A percentile compares a stretch with the other conserved stretches of the same genome.
Conservation (phyloP, 306 rosid genomes). For the Notholithocarpus densiflorus region DNA sequence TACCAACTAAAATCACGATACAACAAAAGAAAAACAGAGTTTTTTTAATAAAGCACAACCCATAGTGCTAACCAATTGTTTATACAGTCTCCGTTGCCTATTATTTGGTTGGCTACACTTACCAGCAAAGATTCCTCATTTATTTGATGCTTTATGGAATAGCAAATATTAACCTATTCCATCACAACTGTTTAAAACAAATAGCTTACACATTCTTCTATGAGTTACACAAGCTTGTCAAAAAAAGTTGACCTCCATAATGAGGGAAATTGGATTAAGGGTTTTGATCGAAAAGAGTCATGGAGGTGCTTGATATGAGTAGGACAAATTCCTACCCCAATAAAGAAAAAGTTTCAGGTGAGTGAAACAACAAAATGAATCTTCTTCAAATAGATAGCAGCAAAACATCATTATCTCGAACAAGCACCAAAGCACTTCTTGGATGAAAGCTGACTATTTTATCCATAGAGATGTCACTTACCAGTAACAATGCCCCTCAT, state of each 20-base stretch:
- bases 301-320: neutral
- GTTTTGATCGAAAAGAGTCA: neutral
- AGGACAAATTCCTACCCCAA: neutral
- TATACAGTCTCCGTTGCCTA: neutral
- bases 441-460: neutral
- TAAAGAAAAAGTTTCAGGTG: neutral
- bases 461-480: neutral
- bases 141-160: neutral
- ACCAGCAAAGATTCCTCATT: neutral
- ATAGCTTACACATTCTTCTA: neutral
- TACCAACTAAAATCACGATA: neutral
- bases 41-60: neutral
- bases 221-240: neutral
- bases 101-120: neutral
- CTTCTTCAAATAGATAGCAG: neutral
- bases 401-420: neutral
- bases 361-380: neutral
- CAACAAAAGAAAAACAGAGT: neutral
- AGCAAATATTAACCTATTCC: neutral
- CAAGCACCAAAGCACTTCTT: neutral
- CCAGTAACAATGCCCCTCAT: neutral
- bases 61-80: neutral
- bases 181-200: neutral
- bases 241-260: neutral
- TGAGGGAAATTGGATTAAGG: neutral